Base-by-base conservation (phyloP, 768 basidiomycete species). In the Suillus ampliporus region DNA sequence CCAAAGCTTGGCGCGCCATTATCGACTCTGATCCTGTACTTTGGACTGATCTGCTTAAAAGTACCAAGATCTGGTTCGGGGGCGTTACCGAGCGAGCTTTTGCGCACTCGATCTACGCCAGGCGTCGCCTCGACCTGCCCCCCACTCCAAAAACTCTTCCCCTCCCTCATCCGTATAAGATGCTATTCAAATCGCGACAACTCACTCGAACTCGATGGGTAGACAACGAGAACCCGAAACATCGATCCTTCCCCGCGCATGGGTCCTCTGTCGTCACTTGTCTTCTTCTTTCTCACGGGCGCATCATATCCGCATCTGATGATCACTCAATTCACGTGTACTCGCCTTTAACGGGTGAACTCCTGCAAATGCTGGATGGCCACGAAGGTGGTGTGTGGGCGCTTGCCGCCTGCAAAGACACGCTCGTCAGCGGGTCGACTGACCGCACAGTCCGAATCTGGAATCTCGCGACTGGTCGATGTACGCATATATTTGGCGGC, bases 351-450 rank as follows among this genome's bases (percentile, higher is more conserved):
- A 92, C 90, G 0, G 97, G 97, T 14, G 82, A 86, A 41, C 83
- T 92, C 23, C 75, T 90, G 5, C 87, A 85, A 46, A 85, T 89
- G 2, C 83, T 99, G 47, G 84, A 91, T 62, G 97, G 96, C 4
- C 96, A 99, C 69, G 92, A 95, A 68, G 96, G 96, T 56, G 96
- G 96, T 19, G 95, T 99, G 1, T 99, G 96, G 96, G 95, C 96
- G 17, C 80, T 99, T n/a, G 91, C 92, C 5, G 89, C 91, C 40
- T 93, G 85, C 74, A 93, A 92, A 80, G 88, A 94, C 74, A 85
- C 90, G 31, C 85, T 95, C 19, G 95, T 97, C 67, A 94, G 91
- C 68, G 95, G 95, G 5, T 94, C 92, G 14, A 97, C 95, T 9
- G 95, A 97, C 78, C 88, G 95, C 34, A 96, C 94, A 0, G 93